Percentiles rank a stretch among this genome's conserved stretches.
These are phyloP conservation scores for Stemphylium vesicarium DNA, from an alignment of 2,329 filamentous ascomycete species.

Conservation along the genomic window DNA sequence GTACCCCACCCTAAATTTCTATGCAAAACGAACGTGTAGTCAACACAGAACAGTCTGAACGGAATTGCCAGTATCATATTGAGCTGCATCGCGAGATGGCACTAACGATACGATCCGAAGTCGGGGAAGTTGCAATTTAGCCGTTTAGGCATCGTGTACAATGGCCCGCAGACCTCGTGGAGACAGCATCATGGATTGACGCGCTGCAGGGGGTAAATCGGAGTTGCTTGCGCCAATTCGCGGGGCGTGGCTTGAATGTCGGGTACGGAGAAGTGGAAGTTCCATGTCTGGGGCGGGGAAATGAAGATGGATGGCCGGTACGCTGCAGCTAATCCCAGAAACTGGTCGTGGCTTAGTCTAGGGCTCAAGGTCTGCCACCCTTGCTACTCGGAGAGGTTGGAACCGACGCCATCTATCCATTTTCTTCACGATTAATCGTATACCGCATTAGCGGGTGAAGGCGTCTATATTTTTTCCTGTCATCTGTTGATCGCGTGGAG, in stretches of 20 bases:
- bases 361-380: not conserved
- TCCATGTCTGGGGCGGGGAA: not conserved
- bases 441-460: not conserved
- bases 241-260: not conserved
- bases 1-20: not conserved
- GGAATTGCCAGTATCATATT: not conserved
- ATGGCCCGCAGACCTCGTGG: slow-evolving; percentile 4
- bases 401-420: not conserved
- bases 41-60: not conserved
- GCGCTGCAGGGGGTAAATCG: not conserved
- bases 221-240: not conserved
- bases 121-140: slow-evolving; percentile 29
- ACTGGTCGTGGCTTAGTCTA: not conserved
- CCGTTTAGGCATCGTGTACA: slow-evolving; percentile 39
- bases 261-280: not conserved
- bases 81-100: slow-evolving; percentile 2
- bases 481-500: not conserved
- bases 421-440: too few species aligned
- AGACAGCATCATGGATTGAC: slow-evolving; percentile 16
- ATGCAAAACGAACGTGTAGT: not conserved
- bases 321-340: not conserved
- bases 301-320: not conserved
- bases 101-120: slow-evolving; percentile 2
- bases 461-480: not conserved
- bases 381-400: too few species aligned